Base-by-base conservation (phyloP, 2,329 filamentous ascomycete species). In the Penicillium sp. region DNA sequence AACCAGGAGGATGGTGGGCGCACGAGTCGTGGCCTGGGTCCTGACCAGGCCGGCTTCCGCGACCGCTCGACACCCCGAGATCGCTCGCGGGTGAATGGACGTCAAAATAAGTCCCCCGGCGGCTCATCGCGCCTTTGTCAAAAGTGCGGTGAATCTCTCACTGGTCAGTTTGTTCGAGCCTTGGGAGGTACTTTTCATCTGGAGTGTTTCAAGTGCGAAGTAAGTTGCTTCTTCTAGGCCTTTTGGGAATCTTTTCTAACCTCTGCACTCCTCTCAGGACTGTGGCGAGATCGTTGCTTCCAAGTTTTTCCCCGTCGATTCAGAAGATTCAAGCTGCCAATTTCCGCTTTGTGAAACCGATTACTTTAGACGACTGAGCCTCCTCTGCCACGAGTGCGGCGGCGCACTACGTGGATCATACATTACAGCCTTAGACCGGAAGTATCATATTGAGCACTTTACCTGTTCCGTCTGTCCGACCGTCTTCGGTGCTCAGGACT, bases 381-480 rank as follows among this genome's bases (percentile, higher is more conserved):
- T 98, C 39, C 78, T 98, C 38, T 98, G 93, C 69, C 87, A 87
- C 69, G 84, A 93, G 55, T 98, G 93, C 67, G 88, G 89, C 57
- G 88, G 89, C 52, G 93, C 93, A 42, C 79, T 98, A 19, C 85
- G 93, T 54, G 93, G 93, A 41, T 97, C 93, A 4, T 98, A 98
- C 72, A 98, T 98, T 64, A 98, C 93, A 15, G 93, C 93, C 3
- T 79, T 98, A 47, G 93, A 98, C 60, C 87, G 88, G 62, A 98
- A 98, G 74, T 98, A 98, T 70, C 93, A 96, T 70, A 95, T 98
- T 58, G 91, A 97, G 69, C 93, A 98, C 72, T 98, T 98, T 65
- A 98, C 93, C 33, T 98, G 93, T 72, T 97, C 90, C 10, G 83
- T 96, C 29, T 98, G 93, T 66, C 87, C 90, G 4, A 97, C 93